phyloP scores from a whole-genome alignment of 768 basidiomycete species.

The Rossbeevera mucosa region DNA sequence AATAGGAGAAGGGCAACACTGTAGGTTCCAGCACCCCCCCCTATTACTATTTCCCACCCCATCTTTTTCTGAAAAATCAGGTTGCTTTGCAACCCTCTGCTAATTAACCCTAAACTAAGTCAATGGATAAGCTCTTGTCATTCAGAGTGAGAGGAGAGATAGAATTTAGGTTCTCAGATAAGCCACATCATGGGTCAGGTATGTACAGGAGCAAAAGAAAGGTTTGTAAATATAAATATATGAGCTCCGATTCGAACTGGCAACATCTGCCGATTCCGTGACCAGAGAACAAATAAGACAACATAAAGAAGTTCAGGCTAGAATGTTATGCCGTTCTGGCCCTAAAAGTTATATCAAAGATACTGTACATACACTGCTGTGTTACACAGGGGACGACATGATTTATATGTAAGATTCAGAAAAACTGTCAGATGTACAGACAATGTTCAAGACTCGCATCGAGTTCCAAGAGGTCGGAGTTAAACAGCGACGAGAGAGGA shows the following conservation, averaged over 20 bases:
- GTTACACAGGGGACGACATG: no score
- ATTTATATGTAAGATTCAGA: not conserved
- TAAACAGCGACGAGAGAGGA: slow-evolving; percentile 4
- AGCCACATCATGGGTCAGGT: not conserved
- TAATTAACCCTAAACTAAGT: no score
- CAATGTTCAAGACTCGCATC: not conserved
- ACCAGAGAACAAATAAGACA: not conserved
- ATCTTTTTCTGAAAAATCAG: no score
- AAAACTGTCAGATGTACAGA: not conserved
- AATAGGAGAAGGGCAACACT: no score
- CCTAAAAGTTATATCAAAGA: no score
- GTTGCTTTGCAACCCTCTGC: no score
- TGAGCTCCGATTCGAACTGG: not conserved
- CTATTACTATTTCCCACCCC: no score
- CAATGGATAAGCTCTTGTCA: not conserved
- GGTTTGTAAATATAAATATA: not conserved
- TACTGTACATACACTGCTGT: no score
- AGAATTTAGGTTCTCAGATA: not conserved
- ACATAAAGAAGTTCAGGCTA: not conserved
- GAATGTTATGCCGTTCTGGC: not conserved
- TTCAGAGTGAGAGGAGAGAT: not conserved
- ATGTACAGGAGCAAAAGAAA: not conserved
- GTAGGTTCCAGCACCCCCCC: no score
- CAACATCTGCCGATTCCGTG: not conserved
- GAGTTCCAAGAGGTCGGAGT: not conserved